Conservation (phyloP, 768 basidiomycete species). For the Rhizopogon salebrosus region DNA sequence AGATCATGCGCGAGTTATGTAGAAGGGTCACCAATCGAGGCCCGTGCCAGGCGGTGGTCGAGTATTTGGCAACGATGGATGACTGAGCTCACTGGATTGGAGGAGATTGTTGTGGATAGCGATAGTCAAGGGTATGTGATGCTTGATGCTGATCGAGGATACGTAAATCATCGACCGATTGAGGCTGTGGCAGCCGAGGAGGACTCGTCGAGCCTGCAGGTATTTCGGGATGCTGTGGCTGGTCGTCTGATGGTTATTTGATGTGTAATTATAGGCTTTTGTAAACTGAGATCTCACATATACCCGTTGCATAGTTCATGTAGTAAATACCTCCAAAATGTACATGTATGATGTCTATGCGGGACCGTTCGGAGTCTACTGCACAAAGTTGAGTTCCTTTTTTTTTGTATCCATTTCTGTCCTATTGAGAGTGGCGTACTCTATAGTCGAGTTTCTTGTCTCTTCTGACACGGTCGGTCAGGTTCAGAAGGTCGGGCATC, state of each 20-base stretch:
- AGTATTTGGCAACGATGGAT: conserved; percentile 21
- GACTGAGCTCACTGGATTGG: conserved; percentile 17
- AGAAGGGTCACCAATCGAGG: conserved; percentile 6
- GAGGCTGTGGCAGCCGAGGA: not conserved
- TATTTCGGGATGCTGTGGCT: not conserved
- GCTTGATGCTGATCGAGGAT: conserved; percentile 18
- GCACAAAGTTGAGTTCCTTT: too few species aligned
- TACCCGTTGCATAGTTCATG: conserved; percentile 6
- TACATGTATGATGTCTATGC: too few species aligned
- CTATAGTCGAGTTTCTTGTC: too few species aligned
- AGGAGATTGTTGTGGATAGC: conserved; percentile 16
- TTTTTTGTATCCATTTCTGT: too few species aligned
- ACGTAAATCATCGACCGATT: conserved; percentile 14
- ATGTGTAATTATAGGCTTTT: too few species aligned
- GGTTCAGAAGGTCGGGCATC: too few species aligned
- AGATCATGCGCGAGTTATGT: conserved; percentile 22
- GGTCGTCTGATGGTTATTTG: not conserved
- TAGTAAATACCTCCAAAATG: too few species aligned
- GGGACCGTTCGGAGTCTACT: too few species aligned
- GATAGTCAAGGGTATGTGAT: conserved; percentile 18
- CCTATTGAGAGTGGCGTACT: too few species aligned
- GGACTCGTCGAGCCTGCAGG: not conserved
- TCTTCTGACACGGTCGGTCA: too few species aligned
- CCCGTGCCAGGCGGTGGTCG: conserved; percentile 21
- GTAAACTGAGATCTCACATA: too few species aligned